Evolutionary conservation across 202 grass and related monocot genomes (phyloP), one percentile per base, ranked within the genome.

Genomic region (Musa balbisiana): DNA sequence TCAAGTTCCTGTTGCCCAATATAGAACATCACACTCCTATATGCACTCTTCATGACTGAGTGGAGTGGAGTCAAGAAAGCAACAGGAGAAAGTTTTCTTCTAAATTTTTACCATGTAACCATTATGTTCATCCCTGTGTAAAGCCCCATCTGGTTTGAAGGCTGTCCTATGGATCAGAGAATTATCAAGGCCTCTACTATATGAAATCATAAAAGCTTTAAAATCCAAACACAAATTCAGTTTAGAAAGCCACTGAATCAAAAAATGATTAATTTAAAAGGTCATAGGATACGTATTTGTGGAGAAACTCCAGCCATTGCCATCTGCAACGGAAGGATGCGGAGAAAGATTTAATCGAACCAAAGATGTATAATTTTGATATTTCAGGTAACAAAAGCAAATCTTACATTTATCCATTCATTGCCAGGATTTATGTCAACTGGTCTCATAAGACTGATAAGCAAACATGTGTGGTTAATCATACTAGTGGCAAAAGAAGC

Each of bases 11-110:
- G 92, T 80, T 96, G 92, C 56, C 92, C 92, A 67, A 88, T 88
- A 72, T 92, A 92, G 80, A 96, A 96, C 92, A 96, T 92, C 63
- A 96, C 84, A 71, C 92, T 92, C 81, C 78, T 88, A 80, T 92
- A 96, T 50, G 80, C 85, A 85, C 82, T 92, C 82, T 96, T 96
- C 92, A 96, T 90, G 76, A 96, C 92, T 96, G 80, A 83, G 83
- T 79, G 76, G 27, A 63, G 69, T 73, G 27, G 22, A 55, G 50
- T 84, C 73, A 87, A 85, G 85, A 80, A 83, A 80, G 73, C 75
- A 50, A 50, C 6, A 70, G 2, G 67, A 52, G 19, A 21, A 21
- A 50, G 16, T 49, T 70, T 1, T 50, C 33, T 6, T 43, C 33
- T 43, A 43, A 43, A 8, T 70, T 20, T n/a, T 70, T 1, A 70